Percentiles rank a stretch among this genome's conserved stretches.
Conservation (phyloP, 1,284 basidiomycete species). For the Heterobasidion irregulare region DNA sequence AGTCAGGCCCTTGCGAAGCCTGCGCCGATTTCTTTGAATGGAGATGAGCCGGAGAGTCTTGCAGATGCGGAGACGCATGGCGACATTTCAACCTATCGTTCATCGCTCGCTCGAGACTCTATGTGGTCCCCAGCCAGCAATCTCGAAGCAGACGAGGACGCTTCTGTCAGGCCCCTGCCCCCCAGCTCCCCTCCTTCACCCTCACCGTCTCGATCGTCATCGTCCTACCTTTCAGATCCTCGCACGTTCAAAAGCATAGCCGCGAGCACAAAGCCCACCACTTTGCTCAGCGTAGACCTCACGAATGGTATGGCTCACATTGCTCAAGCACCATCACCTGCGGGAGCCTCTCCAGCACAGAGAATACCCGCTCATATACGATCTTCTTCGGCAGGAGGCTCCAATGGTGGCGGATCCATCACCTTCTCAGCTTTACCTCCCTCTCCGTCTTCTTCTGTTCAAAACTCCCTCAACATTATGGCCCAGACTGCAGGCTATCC, state of each 20-base stretch:
- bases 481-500: not conserved
- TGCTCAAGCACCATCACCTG: slow-evolving; percentile 70
- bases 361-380: slow-evolving; percentile 39
- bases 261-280: slow-evolving; percentile 93
- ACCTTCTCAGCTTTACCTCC: slow-evolving; percentile 60
- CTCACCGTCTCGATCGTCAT: slow-evolving; percentile 71
- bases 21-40: slow-evolving; percentile 51
- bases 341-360: slow-evolving; percentile 34
- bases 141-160: slow-evolving; percentile 82
- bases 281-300: slow-evolving; percentile 82
- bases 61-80: slow-evolving; percentile 28
- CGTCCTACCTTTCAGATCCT: slow-evolving; percentile 73
- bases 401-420: slow-evolving; percentile 21
- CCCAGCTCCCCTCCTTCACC: slow-evolving; percentile 81
- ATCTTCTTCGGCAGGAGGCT: not conserved
- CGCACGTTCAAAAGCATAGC: slow-evolving; percentile 74
- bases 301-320: slow-evolving; percentile 83
- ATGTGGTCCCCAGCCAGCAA: slow-evolving; percentile 68
- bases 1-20: slow-evolving; percentile 6
- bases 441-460: slow-evolving; percentile 36
- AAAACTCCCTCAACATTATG: slow-evolving; percentile 8
- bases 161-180: slow-evolving; percentile 78
- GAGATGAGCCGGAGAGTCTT: slow-evolving; percentile 35
- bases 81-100: slow-evolving; percentile 33
- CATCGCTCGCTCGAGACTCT: slow-evolving; percentile 56